Percentiles rank a stretch among this genome's conserved stretches.
Conservation (phyloP, 129 eudicot genomes). For the Kitagawia praeruptora region DNA sequence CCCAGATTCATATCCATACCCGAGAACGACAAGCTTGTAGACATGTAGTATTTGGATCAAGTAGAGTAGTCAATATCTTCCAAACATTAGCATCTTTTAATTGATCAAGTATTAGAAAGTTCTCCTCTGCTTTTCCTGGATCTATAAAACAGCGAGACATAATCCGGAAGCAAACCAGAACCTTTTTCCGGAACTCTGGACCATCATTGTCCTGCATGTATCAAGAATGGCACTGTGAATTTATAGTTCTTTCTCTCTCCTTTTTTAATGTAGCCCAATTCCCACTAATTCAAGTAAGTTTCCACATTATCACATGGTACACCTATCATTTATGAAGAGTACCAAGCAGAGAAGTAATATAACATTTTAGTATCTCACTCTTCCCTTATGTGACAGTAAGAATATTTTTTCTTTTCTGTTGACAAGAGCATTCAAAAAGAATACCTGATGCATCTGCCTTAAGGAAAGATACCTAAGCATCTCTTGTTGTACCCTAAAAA, state of each 20-base stretch:
- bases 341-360: not conserved
- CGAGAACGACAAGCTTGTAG: conserved; percentile 47
- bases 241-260: not conserved
- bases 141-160: conserved; percentile 74
- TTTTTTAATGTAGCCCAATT: not conserved
- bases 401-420: not conserved
- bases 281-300: not conserved
- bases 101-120: conserved; percentile 72
- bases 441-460: conserved; percentile 69
- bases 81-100: conserved; percentile 75
- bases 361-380: not conserved
- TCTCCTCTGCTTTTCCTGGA: conserved; percentile 74
- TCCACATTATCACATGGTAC: not conserved
- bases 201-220: conserved; percentile 57
- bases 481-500: conserved; percentile 81
- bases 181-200: conserved; percentile 59
- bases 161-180: conserved; percentile 37
- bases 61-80: conserved; percentile 58
- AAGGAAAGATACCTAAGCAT: conserved; percentile 77
- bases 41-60: conserved; percentile 62
- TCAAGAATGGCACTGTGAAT: conserved; percentile 9
- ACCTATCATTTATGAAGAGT: not conserved
- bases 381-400: not conserved
- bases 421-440: conserved; percentile 8
- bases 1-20: conserved; percentile 31